Evolutionary conservation across 2,329 filamentous ascomycete species (phyloP), one percentile per base, ranked within the genome.

Genomic region (Trichoderma atroviride): DNA sequence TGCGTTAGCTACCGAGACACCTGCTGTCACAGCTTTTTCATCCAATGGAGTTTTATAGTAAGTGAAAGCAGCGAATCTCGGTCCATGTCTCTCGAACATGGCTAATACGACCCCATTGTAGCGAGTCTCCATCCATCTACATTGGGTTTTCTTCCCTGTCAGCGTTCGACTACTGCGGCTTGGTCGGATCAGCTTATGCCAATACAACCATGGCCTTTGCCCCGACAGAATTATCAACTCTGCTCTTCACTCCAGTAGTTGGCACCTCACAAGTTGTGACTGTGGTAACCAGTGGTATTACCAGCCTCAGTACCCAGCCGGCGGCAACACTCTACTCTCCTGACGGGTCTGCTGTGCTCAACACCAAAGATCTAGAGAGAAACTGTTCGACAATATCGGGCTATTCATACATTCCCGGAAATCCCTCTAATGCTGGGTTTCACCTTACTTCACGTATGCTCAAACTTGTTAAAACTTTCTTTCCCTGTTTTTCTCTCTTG

Each of bases 61-160:
- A 22, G 63, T 58, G 14, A 22, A 27, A 24, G 27, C 16, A 31
- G 47, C 22, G 4, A 24, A 3, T 24, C 13, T 50, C 47, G 3
- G 19, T 13, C 4, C n/a, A 5, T 56, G 29, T 11, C n/a, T 33
- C 16, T 13, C n/a, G 9, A 56, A 68, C 27, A 61, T n/a, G 16
- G 53, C 53, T 56, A 31, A 56, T 31, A 19, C 16, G 4, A n/a
- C 7, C 37, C 5, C 14, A 37, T 19, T 29, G 5, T n/a, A 68
- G 65, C 24, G 33, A 61, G 13, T 68, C 56, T 37, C 65, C 65
- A 3, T 68, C 56, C 11, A 58, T 68, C n/a, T 68, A 68, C 24
- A 61, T 68, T 13, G 65, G 65, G 10, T 68, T 68, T 40, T 61
- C 65, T 29, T 68, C 56, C 5, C 40, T 68, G 9, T 68, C 65